Evolutionary conservation across 257 asterid genomes (phyloP).

Genomic region (Vinca minor): DNA sequence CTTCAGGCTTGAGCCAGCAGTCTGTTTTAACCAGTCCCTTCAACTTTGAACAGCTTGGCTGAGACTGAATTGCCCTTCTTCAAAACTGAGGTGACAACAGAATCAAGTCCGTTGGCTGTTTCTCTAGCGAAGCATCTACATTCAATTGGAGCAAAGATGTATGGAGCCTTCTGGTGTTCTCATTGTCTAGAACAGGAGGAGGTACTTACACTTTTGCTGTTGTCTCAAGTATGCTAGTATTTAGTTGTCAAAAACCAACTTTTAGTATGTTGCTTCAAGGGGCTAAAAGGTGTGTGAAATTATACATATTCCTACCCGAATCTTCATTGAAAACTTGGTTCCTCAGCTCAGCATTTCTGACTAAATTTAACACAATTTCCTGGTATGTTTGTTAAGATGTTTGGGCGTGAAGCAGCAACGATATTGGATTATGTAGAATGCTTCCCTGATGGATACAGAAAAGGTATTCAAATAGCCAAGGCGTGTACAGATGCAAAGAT

Average conservation of each 20-base stretch:
- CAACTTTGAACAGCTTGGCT: conserved; percentile 38
- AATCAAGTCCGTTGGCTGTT: conserved; percentile 74
- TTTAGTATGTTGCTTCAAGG: neutral
- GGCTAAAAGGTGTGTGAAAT: neutral
- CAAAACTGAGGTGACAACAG: conserved; percentile 44
- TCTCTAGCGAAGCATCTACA: conserved; percentile 73
- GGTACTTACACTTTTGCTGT: conserved; percentile 28
- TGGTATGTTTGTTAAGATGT: conserved; percentile 40
- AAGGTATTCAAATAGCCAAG: conserved; percentile 54
- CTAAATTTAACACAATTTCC: neutral
- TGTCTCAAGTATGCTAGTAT: neutral
- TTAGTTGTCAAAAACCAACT: neutral
- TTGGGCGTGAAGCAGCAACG: conserved; percentile 76
- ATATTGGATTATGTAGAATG: conserved; percentile 77
- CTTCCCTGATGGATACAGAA: conserved; percentile 65
- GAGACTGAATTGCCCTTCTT: conserved; percentile 48
- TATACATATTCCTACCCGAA: neutral
- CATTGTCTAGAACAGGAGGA: conserved; percentile 80
- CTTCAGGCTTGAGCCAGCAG: neutral
- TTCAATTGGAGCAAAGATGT: conserved; percentile 73
- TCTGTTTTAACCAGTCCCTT: neutral
- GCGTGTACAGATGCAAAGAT: conserved; percentile 54
- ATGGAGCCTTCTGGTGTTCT: conserved; percentile 97
- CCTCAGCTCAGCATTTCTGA: neutral
- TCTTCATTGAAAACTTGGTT: neutral